Conservation (phyloP, 1,284 basidiomycete species). For the Tilletia walkeri region DNA sequence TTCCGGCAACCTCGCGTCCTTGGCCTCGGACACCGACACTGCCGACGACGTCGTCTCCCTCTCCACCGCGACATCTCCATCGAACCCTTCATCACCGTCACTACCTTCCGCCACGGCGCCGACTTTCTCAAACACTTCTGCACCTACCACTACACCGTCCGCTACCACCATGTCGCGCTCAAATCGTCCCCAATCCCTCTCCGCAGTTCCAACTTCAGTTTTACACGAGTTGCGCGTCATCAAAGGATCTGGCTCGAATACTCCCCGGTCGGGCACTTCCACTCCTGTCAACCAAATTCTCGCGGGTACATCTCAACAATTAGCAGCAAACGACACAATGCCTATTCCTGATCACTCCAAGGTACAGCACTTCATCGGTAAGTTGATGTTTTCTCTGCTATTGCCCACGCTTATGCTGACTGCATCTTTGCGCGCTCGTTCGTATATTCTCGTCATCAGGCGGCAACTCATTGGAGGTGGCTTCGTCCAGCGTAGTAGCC, state of each 20-base stretch:
- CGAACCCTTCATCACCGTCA: background rate
- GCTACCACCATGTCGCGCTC: background rate
- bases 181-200: background rate
- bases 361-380: conserved; percentile 51
- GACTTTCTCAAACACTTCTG: background rate
- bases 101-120: background rate
- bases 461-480: conserved; percentile 83
- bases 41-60: background rate
- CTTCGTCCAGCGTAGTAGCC: conserved; percentile 72
- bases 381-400: conserved; percentile 10
- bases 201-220: background rate
- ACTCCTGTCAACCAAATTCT: conserved; percentile 1
- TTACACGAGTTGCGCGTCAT: conserved; percentile 13
- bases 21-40: background rate
- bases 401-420: background rate
- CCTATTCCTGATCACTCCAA: conserved; percentile 45
- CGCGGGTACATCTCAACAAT: conserved; percentile 11
- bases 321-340: conserved; percentile 25
- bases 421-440: background rate
- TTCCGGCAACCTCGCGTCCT: conserved; percentile 1
- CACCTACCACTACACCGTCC: background rate
- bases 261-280: conserved; percentile 3
- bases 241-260: conserved; percentile 8
- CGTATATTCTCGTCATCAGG: conserved; percentile 58
- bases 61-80: background rate